These are phyloP conservation scores for Knoxdaviesia capensis DNA, from an alignment of 2,329 filamentous ascomycete genomes.

Conservation along the genomic window DNA sequence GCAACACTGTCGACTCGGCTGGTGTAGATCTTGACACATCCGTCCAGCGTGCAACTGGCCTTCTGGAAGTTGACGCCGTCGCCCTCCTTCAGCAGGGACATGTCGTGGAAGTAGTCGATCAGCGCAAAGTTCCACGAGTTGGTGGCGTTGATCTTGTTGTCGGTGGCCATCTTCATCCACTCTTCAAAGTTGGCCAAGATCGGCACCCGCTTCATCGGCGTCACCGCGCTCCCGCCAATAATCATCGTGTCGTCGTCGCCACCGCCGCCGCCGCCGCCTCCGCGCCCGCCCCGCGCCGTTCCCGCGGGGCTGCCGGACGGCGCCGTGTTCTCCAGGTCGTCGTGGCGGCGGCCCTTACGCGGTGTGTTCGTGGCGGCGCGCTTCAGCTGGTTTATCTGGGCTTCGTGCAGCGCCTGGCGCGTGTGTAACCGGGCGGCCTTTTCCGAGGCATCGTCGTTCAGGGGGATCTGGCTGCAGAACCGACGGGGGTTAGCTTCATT, in stretches of 20 bases:
- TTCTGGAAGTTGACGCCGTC: conserved; percentile 98
- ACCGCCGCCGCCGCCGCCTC: conserved; percentile 17
- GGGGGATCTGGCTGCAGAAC: conserved; percentile 46
- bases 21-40: conserved; percentile 98
- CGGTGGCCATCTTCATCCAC: conserved; percentile 99
- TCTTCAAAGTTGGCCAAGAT: conserved; percentile 97
- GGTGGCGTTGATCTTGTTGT: conserved; percentile 95
- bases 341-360: conserved; percentile 41
- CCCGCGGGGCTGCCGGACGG: conserved; percentile 32
- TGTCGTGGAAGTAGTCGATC: conserved; percentile 98
- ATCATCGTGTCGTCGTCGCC: conserved; percentile 40
- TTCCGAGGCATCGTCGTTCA: conserved; percentile 89
- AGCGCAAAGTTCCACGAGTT: conserved; percentile 99
- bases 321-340: conserved; percentile 35
- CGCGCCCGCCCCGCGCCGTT: conserved; percentile 22
- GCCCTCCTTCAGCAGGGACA: conserved; percentile 90
- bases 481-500: neutral
- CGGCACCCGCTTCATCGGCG: conserved; percentile 89
- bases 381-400: conserved; percentile 82
- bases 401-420: conserved; percentile 72
- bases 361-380: conserved; percentile 50
- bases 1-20: conserved; percentile 96
- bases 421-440: conserved; percentile 76
- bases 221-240: conserved; percentile 58
- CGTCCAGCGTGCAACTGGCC: conserved; percentile 90